phyloP scores from a whole-genome alignment of 768 basidiomycete species.

The Xanthoconium purpureum region DNA sequence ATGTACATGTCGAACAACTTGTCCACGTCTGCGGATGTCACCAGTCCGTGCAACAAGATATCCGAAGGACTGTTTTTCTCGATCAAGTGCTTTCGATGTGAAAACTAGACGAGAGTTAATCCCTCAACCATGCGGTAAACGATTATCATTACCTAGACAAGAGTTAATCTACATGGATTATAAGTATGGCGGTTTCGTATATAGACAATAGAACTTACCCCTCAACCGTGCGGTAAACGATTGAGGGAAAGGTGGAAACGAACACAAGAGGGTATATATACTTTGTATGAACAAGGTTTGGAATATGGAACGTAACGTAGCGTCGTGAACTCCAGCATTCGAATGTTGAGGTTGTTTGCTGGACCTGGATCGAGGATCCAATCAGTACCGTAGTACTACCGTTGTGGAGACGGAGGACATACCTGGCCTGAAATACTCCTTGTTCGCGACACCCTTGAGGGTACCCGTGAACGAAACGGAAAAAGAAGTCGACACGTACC shows the following conservation, averaged over 20 bases:
- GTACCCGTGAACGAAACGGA: slow-evolving; percentile 11
- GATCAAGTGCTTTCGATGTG: slow-evolving; percentile 65
- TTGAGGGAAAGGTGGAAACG: no score
- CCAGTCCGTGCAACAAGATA: slow-evolving; percentile 75
- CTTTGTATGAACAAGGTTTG: no score
- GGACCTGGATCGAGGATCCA: slow-evolving; percentile 44
- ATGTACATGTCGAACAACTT: slow-evolving; percentile 81
- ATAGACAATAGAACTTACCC: no score
- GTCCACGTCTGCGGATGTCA: slow-evolving; percentile 75
- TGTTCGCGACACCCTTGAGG: slow-evolving; percentile 73
- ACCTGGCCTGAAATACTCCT: slow-evolving; percentile 79
- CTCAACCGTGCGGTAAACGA: no score
- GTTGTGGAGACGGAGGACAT: not conserved
- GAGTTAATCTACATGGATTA: no score
- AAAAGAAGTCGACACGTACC: slow-evolving; percentile 32
- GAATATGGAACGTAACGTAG: no score
- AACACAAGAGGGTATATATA: no score
- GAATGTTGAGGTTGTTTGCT: slow-evolving; percentile 64
- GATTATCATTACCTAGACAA: no score
- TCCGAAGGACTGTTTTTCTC: slow-evolving; percentile 80
- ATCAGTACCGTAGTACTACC: not conserved
- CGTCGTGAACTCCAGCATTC: slow-evolving; percentile 29
- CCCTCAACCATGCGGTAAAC: no score
- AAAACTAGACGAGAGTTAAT: no score
- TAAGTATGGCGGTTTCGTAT: no score